These are phyloP conservation scores for Tagetes erecta DNA, from an alignment of 129 eudicot species.

Conservation along the genomic window DNA sequence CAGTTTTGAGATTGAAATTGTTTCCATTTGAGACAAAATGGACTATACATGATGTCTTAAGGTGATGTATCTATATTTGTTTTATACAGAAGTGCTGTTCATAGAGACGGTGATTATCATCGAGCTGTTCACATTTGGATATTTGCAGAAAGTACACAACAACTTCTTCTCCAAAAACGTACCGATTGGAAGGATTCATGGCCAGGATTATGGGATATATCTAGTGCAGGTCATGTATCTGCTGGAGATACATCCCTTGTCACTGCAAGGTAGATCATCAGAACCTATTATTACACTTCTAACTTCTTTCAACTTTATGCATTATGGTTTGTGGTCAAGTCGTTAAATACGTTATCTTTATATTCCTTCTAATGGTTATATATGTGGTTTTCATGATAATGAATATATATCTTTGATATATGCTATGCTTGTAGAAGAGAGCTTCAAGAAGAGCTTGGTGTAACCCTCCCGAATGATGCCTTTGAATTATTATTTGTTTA, in stretches of 20 bases:
- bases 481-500: constrained; percentile 72
- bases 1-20: constrained; percentile 14
- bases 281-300: background rate
- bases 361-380: background rate
- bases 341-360: background rate
- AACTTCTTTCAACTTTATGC: background rate
- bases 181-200: constrained; percentile 91
- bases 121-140: constrained; percentile 98
- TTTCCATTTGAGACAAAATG: constrained; percentile 5
- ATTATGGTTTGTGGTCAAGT: constrained; percentile 1
- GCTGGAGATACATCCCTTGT: constrained; percentile 89
- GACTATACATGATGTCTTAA: background rate
- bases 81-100: constrained; percentile 69
- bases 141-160: constrained; percentile 81
- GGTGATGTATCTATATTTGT: background rate
- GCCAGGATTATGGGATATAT: constrained; percentile 95
- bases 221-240: constrained; percentile 97
- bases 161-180: constrained; percentile 74
- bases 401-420: background rate
- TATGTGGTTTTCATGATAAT: background rate
- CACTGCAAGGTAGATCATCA: constrained; percentile 63
- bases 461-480: constrained; percentile 82
- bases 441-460: constrained; percentile 94
- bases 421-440: constrained; percentile 68
- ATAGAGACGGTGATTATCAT: constrained; percentile 96